phyloP scores from a whole-genome alignment of 176 grass and related monocot genomes.

The Oryza coarctata region DNA sequence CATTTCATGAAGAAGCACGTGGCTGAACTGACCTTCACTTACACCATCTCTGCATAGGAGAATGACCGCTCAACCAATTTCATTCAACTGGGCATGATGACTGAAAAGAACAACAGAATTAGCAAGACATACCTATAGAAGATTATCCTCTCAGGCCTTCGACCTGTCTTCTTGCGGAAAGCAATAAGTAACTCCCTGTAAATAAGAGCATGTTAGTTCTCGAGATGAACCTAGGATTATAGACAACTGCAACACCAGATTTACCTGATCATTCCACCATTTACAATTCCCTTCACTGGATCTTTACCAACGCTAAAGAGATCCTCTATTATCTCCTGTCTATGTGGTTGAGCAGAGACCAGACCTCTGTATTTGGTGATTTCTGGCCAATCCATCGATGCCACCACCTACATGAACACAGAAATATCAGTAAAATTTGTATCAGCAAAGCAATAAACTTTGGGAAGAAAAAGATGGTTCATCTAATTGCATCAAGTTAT shows the following conservation, averaged over 20 bases:
- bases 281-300: constrained; percentile 4
- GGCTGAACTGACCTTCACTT: constrained; percentile 37
- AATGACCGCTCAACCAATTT: not conserved
- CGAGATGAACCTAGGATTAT: not conserved
- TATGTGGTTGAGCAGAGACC: constrained; percentile 57
- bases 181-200: constrained; percentile 54
- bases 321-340: constrained; percentile 61
- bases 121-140: constrained; percentile 56
- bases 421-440: not conserved
- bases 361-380: constrained; percentile 65
- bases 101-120: not conserved
- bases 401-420: constrained; percentile 52
- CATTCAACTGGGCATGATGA: not conserved
- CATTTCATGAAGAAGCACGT: constrained; percentile 60
- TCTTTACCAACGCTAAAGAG: constrained; percentile 46
- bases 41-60: constrained; percentile 30
- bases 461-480: not conserved
- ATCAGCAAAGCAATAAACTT: not conserved
- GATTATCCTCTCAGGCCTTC: constrained; percentile 53
- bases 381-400: constrained; percentile 74
- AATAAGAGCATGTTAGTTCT: constrained; percentile 17
- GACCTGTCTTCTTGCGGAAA: constrained; percentile 35
- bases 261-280: constrained; percentile 61
- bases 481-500: not conserved
- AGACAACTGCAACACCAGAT: not conserved